These are phyloP conservation scores for Neofusicoccum sp. DNA, from an alignment of 2,329 filamentous ascomycete species.

Conservation along the genomic window DNA sequence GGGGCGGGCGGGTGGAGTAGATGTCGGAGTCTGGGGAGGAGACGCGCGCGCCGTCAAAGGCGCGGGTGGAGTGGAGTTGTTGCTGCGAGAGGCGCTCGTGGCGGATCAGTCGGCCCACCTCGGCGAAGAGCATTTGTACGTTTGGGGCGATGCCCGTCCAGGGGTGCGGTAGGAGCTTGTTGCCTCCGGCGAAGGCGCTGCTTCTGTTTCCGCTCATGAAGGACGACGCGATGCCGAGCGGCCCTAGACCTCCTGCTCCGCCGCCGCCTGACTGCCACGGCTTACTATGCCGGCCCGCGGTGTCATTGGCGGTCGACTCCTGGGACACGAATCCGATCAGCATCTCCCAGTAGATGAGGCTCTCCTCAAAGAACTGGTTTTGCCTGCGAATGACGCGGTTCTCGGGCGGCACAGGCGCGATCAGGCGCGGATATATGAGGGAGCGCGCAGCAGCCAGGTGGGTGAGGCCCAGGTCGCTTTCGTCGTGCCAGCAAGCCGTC, in stretches of 20 bases:
- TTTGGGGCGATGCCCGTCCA: conserved; percentile 51
- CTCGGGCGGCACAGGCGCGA: conserved; percentile 29
- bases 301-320: conserved; percentile 24
- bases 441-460: conserved; percentile 50
- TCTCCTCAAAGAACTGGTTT: conserved; percentile 55
- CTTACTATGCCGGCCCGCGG: not conserved
- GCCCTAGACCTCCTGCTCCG: not conserved
- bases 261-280: conserved; percentile 4
- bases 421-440: conserved; percentile 45
- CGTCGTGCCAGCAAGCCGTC: conserved; percentile 60
- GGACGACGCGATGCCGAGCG: conserved; percentile 9
- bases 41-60: not conserved
- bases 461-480: conserved; percentile 54
- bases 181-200: conserved; percentile 30
- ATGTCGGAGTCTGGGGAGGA: not conserved
- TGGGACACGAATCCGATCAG: conserved; percentile 55
- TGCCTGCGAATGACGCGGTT: conserved; percentile 34
- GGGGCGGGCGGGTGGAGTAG: not conserved
- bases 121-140: conserved; percentile 45
- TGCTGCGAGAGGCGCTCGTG: conserved; percentile 28
- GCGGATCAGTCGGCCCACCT: conserved; percentile 47
- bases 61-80: not conserved
- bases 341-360: conserved; percentile 60
- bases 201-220: conserved; percentile 9
- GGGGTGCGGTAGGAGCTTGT: conserved; percentile 44